A percentile compares a stretch with the other conserved stretches of the same genome.
Evolutionary conservation across 2,329 filamentous ascomycete genomes (phyloP).

Genomic region (Dactylellina leptospora): DNA sequence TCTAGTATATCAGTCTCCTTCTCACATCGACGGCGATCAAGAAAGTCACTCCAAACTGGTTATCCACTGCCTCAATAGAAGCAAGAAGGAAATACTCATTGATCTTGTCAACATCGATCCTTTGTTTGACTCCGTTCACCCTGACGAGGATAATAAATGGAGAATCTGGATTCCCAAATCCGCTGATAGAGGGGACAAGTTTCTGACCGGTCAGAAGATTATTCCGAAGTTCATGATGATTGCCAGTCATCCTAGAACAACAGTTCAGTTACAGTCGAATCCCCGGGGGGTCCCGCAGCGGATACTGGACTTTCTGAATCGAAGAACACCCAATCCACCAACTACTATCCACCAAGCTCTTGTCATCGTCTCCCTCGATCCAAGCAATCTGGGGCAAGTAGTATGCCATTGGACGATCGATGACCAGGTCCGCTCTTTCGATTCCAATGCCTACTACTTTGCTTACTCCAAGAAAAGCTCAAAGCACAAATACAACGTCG

Average conservation of each 20-base stretch:
- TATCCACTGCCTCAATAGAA: constrained; percentile 27
- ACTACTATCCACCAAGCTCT: constrained; percentile 36
- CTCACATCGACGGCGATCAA: constrained; percentile 35
- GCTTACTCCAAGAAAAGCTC: constrained; percentile 43
- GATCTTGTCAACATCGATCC: constrained; percentile 37
- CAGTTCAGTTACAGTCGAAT: constrained; percentile 28
- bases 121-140: constrained; percentile 31
- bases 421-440: constrained; percentile 46
- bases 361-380: constrained; percentile 40
- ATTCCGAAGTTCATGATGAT: constrained; percentile 47
- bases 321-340: constrained; percentile 6
- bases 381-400: constrained; percentile 32
- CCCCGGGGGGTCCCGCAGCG: constrained; percentile 40
- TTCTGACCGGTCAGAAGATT: constrained; percentile 34
- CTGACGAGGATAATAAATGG: constrained; percentile 48
- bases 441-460: constrained; percentile 43
- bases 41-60: constrained; percentile 26
- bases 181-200: constrained; percentile 46
- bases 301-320: constrained; percentile 31
- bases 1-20: constrained; percentile 47
- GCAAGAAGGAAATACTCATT: constrained; percentile 15
- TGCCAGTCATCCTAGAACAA: constrained; percentile 39
- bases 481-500: constrained; percentile 43
- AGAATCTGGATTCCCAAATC: constrained; percentile 39
- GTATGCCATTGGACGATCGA: constrained; percentile 49